These are phyloP conservation scores for Colletotrichum kahawae DNA, from an alignment of 2,329 filamentous ascomycete species.

Conservation along the genomic window DNA sequence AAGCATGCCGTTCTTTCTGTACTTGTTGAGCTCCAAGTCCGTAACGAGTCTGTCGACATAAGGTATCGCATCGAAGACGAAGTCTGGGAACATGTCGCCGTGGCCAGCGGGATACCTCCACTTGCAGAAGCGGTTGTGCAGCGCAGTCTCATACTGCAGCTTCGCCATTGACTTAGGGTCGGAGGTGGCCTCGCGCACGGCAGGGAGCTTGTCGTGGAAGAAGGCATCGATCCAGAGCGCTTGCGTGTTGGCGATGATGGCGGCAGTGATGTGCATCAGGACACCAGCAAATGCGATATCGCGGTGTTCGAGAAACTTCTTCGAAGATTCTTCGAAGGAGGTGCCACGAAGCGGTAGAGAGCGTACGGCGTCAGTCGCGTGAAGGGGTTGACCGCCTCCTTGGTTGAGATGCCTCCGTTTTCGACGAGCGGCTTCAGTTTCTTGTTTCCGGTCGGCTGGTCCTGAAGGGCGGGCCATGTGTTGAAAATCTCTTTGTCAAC, in stretches of 20 bases:
- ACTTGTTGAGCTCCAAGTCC: conserved; percentile 66
- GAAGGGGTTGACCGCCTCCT: conserved; percentile 14
- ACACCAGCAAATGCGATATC: conserved; percentile 37
- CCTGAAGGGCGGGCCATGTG: conserved; percentile 9
- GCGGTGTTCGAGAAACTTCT: conserved; percentile 15
- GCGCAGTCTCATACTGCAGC: conserved; percentile 59
- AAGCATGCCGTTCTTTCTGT: conserved; percentile 58
- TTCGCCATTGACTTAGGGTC: conserved; percentile 38
- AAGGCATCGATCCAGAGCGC: conserved; percentile 48
- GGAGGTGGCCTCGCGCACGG: conserved; percentile 23
- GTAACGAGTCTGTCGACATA: conserved; percentile 72
- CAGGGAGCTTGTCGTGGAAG: conserved; percentile 46
- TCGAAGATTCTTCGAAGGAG: conserved; percentile 23
- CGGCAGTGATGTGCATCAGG: conserved; percentile 33
- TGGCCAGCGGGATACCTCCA: conserved; percentile 73
- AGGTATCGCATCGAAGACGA: conserved; percentile 78
- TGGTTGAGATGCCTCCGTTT: conserved; percentile 10
- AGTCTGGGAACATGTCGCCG: conserved; percentile 67
- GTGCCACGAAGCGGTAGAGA: conserved; percentile 34
- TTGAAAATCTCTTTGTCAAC: conserved; percentile 16
- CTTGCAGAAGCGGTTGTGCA: conserved; percentile 72
- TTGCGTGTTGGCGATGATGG: conserved; percentile 37
- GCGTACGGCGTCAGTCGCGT: conserved; percentile 22
- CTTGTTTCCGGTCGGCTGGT: conserved; percentile 17
- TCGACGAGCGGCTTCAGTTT: conserved; percentile 13